Evolutionary conservation across 768 basidiomycete species (phyloP).

Genomic region (Tulasnella sp.): DNA sequence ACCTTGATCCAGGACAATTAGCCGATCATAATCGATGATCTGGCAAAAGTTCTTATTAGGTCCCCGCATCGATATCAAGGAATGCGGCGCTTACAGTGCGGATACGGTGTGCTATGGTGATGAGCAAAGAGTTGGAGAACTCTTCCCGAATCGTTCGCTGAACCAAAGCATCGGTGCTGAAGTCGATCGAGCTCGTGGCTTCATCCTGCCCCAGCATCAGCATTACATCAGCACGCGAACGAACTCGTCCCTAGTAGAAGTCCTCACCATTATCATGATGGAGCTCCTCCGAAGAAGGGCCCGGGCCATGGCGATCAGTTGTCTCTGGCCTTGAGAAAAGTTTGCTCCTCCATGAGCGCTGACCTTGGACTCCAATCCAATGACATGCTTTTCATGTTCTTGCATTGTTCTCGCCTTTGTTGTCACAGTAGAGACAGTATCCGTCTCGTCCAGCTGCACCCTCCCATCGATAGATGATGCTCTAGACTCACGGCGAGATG

Average conservation of each 20-base stretch:
- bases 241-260: not conserved
- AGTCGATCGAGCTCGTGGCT: slow-evolving; percentile 82
- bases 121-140: slow-evolving; percentile 56
- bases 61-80: not conserved
- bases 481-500: slow-evolving; percentile 49
- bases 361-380: slow-evolving; percentile 72
- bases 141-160: slow-evolving; percentile 84
- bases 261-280: slow-evolving; percentile 61
- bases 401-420: slow-evolving; percentile 3
- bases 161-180: slow-evolving; percentile 85
- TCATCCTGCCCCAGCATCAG: slow-evolving; percentile 40
- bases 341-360: slow-evolving; percentile 84
- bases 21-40: slow-evolving; percentile 69
- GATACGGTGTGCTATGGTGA: slow-evolving; percentile 64
- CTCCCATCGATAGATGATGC: slow-evolving; percentile 43
- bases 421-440: slow-evolving; percentile 2
- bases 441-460: slow-evolving; percentile 42
- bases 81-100: slow-evolving; percentile 3
- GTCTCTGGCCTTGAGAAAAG: slow-evolving; percentile 89
- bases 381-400: slow-evolving; percentile 26
- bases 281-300: slow-evolving; percentile 63
- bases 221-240: not conserved
- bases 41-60: slow-evolving; percentile 28
- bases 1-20: slow-evolving; percentile 39
- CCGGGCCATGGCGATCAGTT: slow-evolving; percentile 81